Evolutionary conservation across 2,329 filamentous ascomycete species (phyloP), one percentile per base, ranked within the genome.

Genomic region (Microdochium paspali): DNA sequence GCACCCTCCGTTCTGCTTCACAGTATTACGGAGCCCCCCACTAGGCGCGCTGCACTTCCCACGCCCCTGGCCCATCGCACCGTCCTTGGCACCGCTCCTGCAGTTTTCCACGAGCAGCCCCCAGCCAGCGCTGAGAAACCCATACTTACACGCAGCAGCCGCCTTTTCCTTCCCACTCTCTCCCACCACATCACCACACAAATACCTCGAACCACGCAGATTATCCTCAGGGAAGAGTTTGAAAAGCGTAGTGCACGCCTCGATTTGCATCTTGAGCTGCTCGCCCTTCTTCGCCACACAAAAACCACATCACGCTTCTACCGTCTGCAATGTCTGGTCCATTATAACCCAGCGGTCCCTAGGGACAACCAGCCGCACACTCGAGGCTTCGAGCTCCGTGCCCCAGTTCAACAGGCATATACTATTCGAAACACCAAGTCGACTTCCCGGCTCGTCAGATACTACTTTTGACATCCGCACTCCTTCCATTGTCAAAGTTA

Each of bases 261-360:
- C 26, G 13, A 28, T 28, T 28, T 13, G 7, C 7, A 7, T 13
- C 13, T 7, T 7, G 7, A 20, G 15, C 35, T 18, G 4, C 35
- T 40, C 35, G 35, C 10, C 35, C 18, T 21, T 18, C 18, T 7
- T 9, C 10, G 10, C 35, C 15, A 20, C 18, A 20, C 35, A 40
- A 40, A 7, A 15, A 35, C 18, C 23, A 21, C 18, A 40, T 12
- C 18, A 7, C 18, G 26, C 26, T 13, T 7, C 13, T 13, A 28
- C 18, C 4, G 35, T 12, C 35, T 47, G 56, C 35, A 32, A 63
- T 63, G 61, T 50, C 51, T 51, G 50, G 58, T 44, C 54, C 56
- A 50, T 66, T 66, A 67, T 67, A 68, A 63, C 65, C 59, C 59
- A 48, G 56, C 63, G 61, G 65, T 68, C 65, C 65, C 57, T 66